Percentiles rank a stretch among this genome's conserved stretches.
These are phyloP conservation scores for Psophocarpus tetragonolobus DNA, from an alignment of 306 rosid species.

Conservation along the genomic window DNA sequence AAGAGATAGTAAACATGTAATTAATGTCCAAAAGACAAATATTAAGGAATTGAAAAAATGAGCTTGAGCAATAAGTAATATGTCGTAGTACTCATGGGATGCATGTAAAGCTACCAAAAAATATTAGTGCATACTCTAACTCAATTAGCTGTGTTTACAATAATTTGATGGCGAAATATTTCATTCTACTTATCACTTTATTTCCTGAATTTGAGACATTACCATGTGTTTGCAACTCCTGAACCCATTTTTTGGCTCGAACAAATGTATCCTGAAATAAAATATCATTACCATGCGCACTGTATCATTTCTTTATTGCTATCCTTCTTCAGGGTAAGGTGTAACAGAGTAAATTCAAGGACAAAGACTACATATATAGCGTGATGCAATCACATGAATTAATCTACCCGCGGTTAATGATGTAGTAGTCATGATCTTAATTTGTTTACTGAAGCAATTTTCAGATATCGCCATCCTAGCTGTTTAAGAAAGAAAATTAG, in stretches of 20 bases:
- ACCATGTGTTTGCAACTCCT: slow-evolving; percentile 84
- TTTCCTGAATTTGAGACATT: slow-evolving; percentile 24
- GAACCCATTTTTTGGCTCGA: slow-evolving; percentile 93
- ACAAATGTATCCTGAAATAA: slow-evolving; percentile 69
- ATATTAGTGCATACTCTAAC: not conserved
- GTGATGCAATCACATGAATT: not conserved
- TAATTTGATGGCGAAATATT: not conserved
- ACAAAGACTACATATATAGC: not conserved
- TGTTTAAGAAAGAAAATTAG: too few species aligned
- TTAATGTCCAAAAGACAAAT: not conserved
- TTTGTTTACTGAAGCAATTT: not conserved
- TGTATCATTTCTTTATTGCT: not conserved
- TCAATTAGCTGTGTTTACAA: not conserved
- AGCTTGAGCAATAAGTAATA: not conserved
- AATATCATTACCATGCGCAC: not conserved
- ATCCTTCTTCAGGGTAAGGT: not conserved
- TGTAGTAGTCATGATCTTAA: not conserved
- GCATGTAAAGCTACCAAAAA: not conserved
- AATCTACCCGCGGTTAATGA: not conserved
- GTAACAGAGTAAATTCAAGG: not conserved
- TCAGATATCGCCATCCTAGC: not conserved
- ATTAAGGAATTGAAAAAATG: not conserved
- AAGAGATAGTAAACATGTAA: slow-evolving; percentile 8
- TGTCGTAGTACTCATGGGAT: not conserved
- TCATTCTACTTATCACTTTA: not conserved